Evolutionary conservation across 495 filamentous ascomycete species (phyloP), one percentile per base, ranked within the genome.

Genomic region (Podospora conica): DNA sequence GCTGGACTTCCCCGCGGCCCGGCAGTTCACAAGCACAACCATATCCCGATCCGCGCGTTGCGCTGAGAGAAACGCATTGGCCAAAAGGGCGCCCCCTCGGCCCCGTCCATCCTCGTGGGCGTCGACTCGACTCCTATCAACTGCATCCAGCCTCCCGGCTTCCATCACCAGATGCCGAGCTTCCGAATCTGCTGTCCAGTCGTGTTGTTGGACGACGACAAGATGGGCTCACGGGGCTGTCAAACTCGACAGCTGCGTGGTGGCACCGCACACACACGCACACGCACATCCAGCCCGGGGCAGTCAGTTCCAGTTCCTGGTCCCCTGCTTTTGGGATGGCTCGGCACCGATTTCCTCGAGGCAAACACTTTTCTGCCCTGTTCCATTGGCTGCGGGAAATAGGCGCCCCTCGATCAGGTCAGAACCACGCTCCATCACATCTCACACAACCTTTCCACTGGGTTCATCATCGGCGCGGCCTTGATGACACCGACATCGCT

Each of bases 391-490:
- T 64, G 23, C 58, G 67, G 67, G 31, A 33, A 40, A 55, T 63
- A 69, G 68, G 68, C 65, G 72, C 59, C 58, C 63, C 67, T 65
- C 69, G 67, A 73, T 74, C 72, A 74, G 70, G 73, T 69, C 33
- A 75, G 71, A 58, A 63, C 60, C 69, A 68, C 72, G 70, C 65
- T 31, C 58, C 66, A 72, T 69, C 70, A 71, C 66, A 70, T 74
- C 70, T 73, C 70, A 29, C 15, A 48, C 71, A 65, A 73, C 73
- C 69, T 69, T 69, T 60, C 69, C 70, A 57, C 69, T 75, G 73
- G 73, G 73, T 70, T 73, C 63, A 59, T 67, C 65, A 40, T 63
- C 55, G 23, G 61, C 31, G 53, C 40, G 65, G 64, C 55, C 58
- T 58, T 40, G 56, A 40, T 60, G 60, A n/a, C 31, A 20, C 23